phyloP scores from a whole-genome alignment of 2,329 filamentous ascomycete species.

The Alternaria brassicae region DNA sequence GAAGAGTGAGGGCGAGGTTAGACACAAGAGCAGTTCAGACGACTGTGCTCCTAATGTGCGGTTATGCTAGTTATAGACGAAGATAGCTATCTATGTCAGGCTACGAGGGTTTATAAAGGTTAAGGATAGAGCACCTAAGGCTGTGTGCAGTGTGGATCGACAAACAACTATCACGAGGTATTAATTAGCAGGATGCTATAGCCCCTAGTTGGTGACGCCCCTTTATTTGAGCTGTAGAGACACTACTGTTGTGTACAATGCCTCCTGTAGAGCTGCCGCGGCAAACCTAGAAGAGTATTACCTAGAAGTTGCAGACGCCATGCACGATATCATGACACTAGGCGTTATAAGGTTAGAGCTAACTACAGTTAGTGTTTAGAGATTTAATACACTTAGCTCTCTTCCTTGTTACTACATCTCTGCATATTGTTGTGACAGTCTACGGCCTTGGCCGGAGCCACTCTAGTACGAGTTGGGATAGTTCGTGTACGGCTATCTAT shows the following conservation, averaged over 20 bases:
- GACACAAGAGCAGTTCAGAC: not conserved
- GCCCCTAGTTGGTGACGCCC: not conserved
- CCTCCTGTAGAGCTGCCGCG: not conserved
- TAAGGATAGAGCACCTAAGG: not conserved
- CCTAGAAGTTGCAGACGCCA: not conserved
- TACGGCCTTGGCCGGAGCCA: not conserved
- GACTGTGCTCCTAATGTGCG: not conserved
- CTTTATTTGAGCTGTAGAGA: not conserved
- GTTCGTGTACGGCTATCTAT: conserved; percentile 11
- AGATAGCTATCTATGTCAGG: not conserved
- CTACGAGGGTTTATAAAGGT: not conserved
- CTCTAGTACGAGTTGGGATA: conserved; percentile 14
- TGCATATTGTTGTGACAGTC: conserved; percentile 3
- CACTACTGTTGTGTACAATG: not conserved
- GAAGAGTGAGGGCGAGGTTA: not conserved
- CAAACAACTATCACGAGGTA: not conserved
- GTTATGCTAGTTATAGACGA: not conserved
- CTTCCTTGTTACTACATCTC: conserved; percentile 2
- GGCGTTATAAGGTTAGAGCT: not conserved
- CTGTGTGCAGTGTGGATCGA: not conserved
- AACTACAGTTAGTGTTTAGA: not conserved
- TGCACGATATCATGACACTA: not conserved
- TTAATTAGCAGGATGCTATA: not conserved
- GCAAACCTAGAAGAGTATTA: not conserved
- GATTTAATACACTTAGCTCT: not conserved